Percentiles rank a stretch among this genome's conserved stretches.
Conservation (phyloP, 2,329 filamentous ascomycete genomes). For the Tetracladium maxilliforme region DNA sequence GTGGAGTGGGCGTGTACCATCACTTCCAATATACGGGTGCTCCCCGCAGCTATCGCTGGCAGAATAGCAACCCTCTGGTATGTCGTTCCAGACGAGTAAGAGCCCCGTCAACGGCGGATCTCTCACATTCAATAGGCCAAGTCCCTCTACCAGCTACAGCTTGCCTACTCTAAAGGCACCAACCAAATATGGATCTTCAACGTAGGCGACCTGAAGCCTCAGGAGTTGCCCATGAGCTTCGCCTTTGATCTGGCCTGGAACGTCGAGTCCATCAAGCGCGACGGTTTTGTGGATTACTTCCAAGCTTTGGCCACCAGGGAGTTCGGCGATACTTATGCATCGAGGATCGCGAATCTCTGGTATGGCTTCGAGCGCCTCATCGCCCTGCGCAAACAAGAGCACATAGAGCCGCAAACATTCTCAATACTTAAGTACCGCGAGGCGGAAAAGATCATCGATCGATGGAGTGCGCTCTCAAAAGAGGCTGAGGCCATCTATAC, state of each 20-base stretch:
- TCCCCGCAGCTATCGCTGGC: conserved; percentile 45
- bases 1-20: conserved; percentile 40
- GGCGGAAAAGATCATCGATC: conserved; percentile 33
- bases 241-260: conserved; percentile 43
- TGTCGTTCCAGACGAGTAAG: conserved; percentile 9
- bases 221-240: conserved; percentile 38
- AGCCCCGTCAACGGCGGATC: not conserved
- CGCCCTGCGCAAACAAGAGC: conserved; percentile 42
- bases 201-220: conserved; percentile 44
- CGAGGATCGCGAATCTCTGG: conserved; percentile 31
- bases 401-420: conserved; percentile 39
- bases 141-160: conserved; percentile 39
- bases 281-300: conserved; percentile 25
- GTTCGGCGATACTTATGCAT: conserved; percentile 29
- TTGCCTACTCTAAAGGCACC: conserved; percentile 30
- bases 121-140: no score
- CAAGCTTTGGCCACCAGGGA: conserved; percentile 29
- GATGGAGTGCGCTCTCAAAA: conserved; percentile 31
- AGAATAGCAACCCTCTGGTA: conserved; percentile 44
- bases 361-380: conserved; percentile 33
- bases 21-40: conserved; percentile 49
- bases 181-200: conserved; percentile 47
- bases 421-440: conserved; percentile 45
- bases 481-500: conserved; percentile 29
- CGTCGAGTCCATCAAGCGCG: conserved; percentile 25